Percentiles rank a stretch among this genome's conserved stretches.
Evolutionary conservation across 352 stramenopile genomes (phyloP).

Genomic region (Globisporangium abappressorium): DNA sequence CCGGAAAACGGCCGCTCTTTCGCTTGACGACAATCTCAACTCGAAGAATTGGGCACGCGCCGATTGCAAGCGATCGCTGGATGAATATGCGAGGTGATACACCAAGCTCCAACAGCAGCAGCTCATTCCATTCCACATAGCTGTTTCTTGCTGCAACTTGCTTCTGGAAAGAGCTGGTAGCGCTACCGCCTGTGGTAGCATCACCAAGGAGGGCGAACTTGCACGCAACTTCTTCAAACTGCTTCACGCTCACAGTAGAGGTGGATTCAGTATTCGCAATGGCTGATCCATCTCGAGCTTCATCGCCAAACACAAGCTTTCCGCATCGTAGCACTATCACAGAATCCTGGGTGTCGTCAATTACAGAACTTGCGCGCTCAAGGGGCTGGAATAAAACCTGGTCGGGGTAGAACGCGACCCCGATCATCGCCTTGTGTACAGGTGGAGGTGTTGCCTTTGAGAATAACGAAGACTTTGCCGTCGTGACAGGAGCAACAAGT

Average conservation of each 20-base stretch:
- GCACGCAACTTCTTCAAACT: slow-evolving; percentile 16
- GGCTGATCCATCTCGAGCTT: neutral
- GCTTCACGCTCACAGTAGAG: neutral
- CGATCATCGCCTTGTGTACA: slow-evolving; percentile 11
- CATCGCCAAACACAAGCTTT: slow-evolving; percentile 6
- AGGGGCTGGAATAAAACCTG: slow-evolving; percentile 19
- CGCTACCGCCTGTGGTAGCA: neutral
- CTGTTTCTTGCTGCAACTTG: neutral
- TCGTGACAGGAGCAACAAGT: neutral
- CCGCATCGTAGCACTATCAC: slow-evolving; percentile 8
- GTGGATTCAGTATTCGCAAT: neutral
- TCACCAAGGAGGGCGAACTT: slow-evolving; percentile 11
- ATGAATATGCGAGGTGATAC: slow-evolving; percentile 11
- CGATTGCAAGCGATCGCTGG: slow-evolving; percentile 19
- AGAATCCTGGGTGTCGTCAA: neutral
- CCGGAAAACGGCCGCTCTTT: slow-evolving; percentile 26
- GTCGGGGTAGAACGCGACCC: slow-evolving; percentile 28
- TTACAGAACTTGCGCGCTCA: neutral
- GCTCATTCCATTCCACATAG: slow-evolving; percentile 21
- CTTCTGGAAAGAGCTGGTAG: slow-evolving; percentile 3
- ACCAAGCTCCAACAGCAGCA: slow-evolving; percentile 21
- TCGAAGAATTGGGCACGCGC: slow-evolving; percentile 35
- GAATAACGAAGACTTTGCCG: slow-evolving; percentile 9
- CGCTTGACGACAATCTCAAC: slow-evolving; percentile 30
- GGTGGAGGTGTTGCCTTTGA: slow-evolving; percentile 8